Evolutionary conservation across 257 asterid genomes (phyloP).

Genomic region (Solanum sparsipilum): DNA sequence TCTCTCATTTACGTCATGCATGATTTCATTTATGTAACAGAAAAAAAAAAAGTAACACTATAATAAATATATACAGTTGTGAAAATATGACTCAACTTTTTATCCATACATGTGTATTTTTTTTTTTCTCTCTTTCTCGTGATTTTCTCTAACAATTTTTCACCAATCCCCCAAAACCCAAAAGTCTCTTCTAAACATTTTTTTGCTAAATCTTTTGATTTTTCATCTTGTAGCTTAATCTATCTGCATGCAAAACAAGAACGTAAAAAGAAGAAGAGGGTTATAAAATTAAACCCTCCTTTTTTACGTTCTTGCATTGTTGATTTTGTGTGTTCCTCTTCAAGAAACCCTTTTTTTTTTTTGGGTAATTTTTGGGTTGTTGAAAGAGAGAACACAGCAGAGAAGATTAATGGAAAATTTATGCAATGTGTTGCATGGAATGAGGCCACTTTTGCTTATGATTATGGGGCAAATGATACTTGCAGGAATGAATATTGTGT

Average conservation of each 20-base stretch:
- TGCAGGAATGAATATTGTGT: constrained; percentile 25
- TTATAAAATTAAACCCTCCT: background rate
- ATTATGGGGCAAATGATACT: constrained; percentile 18
- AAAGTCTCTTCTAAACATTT: background rate
- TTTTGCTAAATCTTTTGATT: background rate
- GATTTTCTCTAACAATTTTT: background rate
- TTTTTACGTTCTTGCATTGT: background rate
- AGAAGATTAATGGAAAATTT: constrained; percentile 2
- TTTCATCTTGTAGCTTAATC: background rate
- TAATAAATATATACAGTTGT: background rate
- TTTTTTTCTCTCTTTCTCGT: background rate
- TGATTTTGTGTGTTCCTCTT: background rate
- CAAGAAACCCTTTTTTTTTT: background rate
- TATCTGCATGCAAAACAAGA: constrained; percentile 1
- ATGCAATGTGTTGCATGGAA: constrained; percentile 19
- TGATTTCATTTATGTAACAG: background rate
- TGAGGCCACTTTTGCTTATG: constrained; percentile 53
- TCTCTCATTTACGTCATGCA: background rate
- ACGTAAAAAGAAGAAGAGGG: background rate
- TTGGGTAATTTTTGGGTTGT: background rate
- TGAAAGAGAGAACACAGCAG: background rate
- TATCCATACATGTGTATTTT: background rate
- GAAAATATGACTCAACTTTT: background rate
- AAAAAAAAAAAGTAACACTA: background rate
- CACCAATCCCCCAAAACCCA: background rate